phyloP scores from a whole-genome alignment of 140 eudicot species.

The Anethum foeniculum region DNA sequence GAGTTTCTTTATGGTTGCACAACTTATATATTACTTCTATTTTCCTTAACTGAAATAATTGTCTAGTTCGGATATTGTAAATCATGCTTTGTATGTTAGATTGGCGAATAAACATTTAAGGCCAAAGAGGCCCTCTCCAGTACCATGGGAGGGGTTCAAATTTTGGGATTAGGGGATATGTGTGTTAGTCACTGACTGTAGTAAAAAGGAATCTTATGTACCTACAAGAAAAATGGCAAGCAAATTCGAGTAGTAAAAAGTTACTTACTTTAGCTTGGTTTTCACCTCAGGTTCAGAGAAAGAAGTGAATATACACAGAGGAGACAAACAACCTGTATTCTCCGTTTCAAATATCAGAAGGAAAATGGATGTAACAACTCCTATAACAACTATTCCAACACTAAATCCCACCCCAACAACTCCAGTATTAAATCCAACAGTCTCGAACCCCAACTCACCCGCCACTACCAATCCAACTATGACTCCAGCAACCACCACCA shows the following conservation, averaged over 20 bases:
- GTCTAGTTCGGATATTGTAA: not conserved
- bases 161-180: not conserved
- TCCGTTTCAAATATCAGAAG: conserved; percentile 18
- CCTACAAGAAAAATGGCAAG: not conserved
- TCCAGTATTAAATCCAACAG: conserved; percentile 42
- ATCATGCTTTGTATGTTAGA: not conserved
- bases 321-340: not conserved
- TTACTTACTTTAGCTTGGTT: not conserved
- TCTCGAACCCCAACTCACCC: conserved; percentile 35
- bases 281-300: conserved; percentile 6
- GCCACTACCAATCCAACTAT: conserved; percentile 24
- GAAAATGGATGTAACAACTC: conserved; percentile 54
- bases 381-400: conserved; percentile 75
- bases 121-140: not conserved
- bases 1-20: not conserved
- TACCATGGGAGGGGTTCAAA: not conserved
- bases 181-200: not conserved
- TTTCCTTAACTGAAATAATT: not conserved
- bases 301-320: not conserved
- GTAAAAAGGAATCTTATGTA: not conserved
- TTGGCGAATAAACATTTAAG: not conserved
- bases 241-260: not conserved
- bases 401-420: conserved; percentile 14
- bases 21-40: not conserved
- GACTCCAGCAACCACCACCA: conserved; percentile 17